Base-by-base conservation (phyloP, 371 early-diverging fungal genomes). In the Mycotypha africana region DNA sequence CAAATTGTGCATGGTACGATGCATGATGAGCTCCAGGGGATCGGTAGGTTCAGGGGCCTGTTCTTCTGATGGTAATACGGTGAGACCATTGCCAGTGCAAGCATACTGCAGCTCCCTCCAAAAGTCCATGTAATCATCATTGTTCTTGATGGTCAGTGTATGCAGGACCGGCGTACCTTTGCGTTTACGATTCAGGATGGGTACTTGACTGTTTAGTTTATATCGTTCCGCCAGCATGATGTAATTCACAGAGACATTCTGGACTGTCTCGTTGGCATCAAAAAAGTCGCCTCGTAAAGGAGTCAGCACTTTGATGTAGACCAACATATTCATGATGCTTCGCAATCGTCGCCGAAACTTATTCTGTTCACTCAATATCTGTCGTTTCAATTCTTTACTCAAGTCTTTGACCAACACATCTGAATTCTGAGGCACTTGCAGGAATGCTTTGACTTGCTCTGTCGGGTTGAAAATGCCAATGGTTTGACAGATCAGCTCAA, bases 71-170 rank as follows among this genome's bases (percentile, higher is more conserved):
- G 45, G 30, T 2, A 37, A 14, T 5, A 33, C 8, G 0, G n/a
- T 32, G 12, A 33, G 7, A 2, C 20, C 15, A 3, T 19, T 9
- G 15, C 42, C 42, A 14, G 49, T 47, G 19, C 60, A 63, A 1
- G 61, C 19, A 25, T 53, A 72, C 33, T 60, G 56, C 14, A 76
- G 42, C 21, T 60, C 65, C 45, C 55, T 51, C 76, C 76, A 76
- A 38, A 58, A 76, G 8, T 47, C 33, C 15, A 35, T 4, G 3
- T 66, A 3, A 34, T 70, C 64, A 8, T 49, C 37, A 1, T 32
- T 12, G 16, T 40, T 46, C 7, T 45, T 31, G 3, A 70, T 15
- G 9, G 20, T 15, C 34, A 58, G 56, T 7, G 51, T 56, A 14
- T 49, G 44, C 1, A 65, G 7, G 8, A 58, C 7, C 8, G 58